Percentiles rank a stretch among this genome's conserved stretches.
Evolutionary conservation across 139 green algal genomes (phyloP).

Genomic region (Haematococcus lacustris): DNA sequence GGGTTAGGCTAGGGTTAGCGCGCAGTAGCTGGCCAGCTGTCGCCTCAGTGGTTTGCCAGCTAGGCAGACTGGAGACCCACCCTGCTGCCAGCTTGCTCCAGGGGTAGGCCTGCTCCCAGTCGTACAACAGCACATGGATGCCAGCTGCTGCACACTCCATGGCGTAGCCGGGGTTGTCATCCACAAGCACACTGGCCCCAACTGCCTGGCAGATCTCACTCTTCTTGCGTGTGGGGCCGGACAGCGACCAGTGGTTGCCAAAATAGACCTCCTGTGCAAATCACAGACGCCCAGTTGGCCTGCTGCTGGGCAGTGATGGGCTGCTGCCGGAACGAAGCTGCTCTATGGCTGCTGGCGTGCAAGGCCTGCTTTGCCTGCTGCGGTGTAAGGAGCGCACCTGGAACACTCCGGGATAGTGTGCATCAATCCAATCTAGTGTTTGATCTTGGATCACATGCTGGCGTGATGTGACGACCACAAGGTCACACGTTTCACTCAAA

Average conservation of each 20-base stretch:
- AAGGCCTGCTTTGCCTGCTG: background rate
- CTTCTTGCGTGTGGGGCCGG: slow-evolving; percentile 69
- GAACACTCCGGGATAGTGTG: slow-evolving; percentile 71
- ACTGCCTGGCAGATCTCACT: slow-evolving; percentile 80
- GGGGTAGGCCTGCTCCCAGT: slow-evolving; percentile 79
- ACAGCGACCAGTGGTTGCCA: slow-evolving; percentile 91
- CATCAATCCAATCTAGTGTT: slow-evolving; percentile 81
- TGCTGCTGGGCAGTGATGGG: background rate
- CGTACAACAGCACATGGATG: slow-evolving; percentile 89
- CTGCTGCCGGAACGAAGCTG: background rate
- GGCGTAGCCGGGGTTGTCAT: slow-evolving; percentile 92
- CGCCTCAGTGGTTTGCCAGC: background rate
- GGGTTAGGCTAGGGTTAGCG: too few species aligned
- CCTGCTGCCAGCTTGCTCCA: slow-evolving; percentile 65
- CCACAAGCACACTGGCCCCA: slow-evolving; percentile 78
- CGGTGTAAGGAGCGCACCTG: background rate
- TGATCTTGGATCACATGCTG: slow-evolving; percentile 86
- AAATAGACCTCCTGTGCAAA: slow-evolving; percentile 73
- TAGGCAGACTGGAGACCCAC: background rate
- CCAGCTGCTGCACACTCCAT: slow-evolving; percentile 80
- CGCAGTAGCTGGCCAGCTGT: background rate
- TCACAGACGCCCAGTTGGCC: background rate
- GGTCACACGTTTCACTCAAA: slow-evolving; percentile 50
- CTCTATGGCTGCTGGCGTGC: background rate
- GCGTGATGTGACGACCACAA: slow-evolving; percentile 85